Conservation (phyloP, 2,329 filamentous ascomycete genomes). For the Pseudophaeomoniella oleicola region DNA sequence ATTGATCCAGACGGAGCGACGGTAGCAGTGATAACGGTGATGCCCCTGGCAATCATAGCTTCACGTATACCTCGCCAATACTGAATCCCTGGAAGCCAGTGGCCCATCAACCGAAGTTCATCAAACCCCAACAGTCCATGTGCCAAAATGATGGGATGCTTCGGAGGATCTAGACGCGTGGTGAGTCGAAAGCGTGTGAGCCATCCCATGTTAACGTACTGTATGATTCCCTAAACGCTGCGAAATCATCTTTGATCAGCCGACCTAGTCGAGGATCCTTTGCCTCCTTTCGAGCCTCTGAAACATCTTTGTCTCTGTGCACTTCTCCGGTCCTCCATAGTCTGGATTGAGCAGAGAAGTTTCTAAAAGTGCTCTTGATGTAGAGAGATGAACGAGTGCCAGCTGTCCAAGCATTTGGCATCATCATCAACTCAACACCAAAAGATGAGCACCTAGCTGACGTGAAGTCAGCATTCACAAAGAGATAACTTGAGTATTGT, state of each 20-base stretch:
- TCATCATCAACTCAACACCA: no score
- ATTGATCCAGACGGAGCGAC: slow-evolving; percentile 47
- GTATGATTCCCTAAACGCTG: slow-evolving; percentile 42
- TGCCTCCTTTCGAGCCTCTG: not conserved
- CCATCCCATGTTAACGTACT: slow-evolving; percentile 21
- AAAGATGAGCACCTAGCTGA: no score
- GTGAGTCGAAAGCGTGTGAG: not conserved
- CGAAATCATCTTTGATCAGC: slow-evolving; percentile 47
- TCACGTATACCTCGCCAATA: slow-evolving; percentile 53
- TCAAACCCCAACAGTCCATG: slow-evolving; percentile 55
- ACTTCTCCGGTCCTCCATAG: not conserved
- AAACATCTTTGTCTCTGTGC: not conserved
- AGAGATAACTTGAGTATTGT: no score
- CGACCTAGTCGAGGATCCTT: slow-evolving; percentile 24
- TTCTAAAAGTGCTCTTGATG: no score
- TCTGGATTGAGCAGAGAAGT: no score
- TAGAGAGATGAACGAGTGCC: no score
- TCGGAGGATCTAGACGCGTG: slow-evolving; percentile 23
- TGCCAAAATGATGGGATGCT: slow-evolving; percentile 46
- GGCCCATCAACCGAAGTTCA: slow-evolving; percentile 41
- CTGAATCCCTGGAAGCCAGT: slow-evolving; percentile 40
- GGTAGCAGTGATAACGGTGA: slow-evolving; percentile 46
- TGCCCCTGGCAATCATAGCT: slow-evolving; percentile 38
- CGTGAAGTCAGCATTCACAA: no score
- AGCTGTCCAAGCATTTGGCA: no score